Evolutionary conservation across 192 early-diverging fungal genomes (phyloP).

Genomic region (Coemansia sp.): DNA sequence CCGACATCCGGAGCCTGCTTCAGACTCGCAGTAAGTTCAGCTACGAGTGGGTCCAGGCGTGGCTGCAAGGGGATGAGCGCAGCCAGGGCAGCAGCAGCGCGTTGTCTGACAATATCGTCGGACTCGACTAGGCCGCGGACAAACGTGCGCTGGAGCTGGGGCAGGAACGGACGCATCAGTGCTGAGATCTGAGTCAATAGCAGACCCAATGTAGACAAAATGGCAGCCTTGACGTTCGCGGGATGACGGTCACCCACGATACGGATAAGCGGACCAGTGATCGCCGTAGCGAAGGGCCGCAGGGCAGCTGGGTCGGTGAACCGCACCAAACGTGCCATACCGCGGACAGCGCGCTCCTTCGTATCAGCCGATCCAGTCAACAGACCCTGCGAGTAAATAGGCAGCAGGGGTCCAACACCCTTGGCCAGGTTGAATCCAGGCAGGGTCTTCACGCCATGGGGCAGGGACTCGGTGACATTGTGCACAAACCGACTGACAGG

Average conservation of each 20-base stretch:
- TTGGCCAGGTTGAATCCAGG: conserved; percentile 91
- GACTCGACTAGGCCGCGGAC: conserved; percentile 84
- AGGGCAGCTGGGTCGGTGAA: conserved; percentile 66
- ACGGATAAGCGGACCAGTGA: conserved; percentile 97
- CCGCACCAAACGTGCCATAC: conserved; percentile 75
- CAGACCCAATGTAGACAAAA: conserved; percentile 79
- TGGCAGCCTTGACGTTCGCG: conserved; percentile 89
- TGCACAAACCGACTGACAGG: conserved; percentile 69
- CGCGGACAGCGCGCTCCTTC: conserved; percentile 83
- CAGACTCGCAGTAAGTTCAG: conserved; percentile 37
- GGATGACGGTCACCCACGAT: conserved; percentile 94
- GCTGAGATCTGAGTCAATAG: conserved; percentile 83
- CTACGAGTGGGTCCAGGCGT: conserved; percentile 46
- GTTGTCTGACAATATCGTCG: conserved; percentile 72
- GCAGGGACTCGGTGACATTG: conserved; percentile 56
- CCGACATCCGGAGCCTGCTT: conserved; percentile 26
- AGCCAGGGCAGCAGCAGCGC: conserved; percentile 76
- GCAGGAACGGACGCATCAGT: conserved; percentile 93
- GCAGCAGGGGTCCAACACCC: conserved; percentile 86
- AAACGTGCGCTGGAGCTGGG: conserved; percentile 97
- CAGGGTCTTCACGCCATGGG: conserved; percentile 42
- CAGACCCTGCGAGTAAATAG: conserved; percentile 91
- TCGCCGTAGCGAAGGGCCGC: conserved; percentile 88
- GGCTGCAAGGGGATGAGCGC: conserved; percentile 54
- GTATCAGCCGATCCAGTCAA: conserved; percentile 82